These are phyloP conservation scores for Flaveria linearis DNA, from an alignment of 129 eudicot genomes.

Conservation along the genomic window DNA sequence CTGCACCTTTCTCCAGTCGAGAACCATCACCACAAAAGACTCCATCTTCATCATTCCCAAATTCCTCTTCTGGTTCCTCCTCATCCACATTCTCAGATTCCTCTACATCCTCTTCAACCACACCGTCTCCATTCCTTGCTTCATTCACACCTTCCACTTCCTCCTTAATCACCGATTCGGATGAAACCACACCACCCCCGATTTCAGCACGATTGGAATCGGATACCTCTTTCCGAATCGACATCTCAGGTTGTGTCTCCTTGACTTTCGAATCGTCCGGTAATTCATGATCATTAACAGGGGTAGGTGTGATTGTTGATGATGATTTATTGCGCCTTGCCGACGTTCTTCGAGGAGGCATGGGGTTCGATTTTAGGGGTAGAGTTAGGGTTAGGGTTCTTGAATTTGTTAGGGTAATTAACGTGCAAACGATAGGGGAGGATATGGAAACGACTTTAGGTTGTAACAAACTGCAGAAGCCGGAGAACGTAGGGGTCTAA, in stretches of 20 bases:
- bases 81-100: conserved; percentile 17
- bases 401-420: conserved; percentile 4
- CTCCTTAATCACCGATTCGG: conserved; percentile 15
- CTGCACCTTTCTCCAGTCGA: conserved; percentile 17
- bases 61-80: conserved; percentile 8
- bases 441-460: not conserved
- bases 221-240: conserved; percentile 9
- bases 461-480: conserved; percentile 5
- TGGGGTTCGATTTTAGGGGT: conserved; percentile 5
- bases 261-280: conserved; percentile 3
- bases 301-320: conserved; percentile 2
- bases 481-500: not conserved
- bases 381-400: conserved; percentile 37
- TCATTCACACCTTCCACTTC: conserved; percentile 8
- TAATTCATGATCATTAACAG: conserved; percentile 15
- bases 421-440: not conserved
- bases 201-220: not conserved
- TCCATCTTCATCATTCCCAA: conserved; percentile 1
- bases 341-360: conserved; percentile 28
- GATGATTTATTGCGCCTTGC: conserved; percentile 29
- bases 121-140: conserved; percentile 8
- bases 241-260: not conserved
- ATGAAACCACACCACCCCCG: not conserved
- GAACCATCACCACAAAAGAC: not conserved
- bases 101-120: conserved; percentile 16